Percentiles rank a stretch among this genome's conserved stretches.
Evolutionary conservation across 2,329 filamentous ascomycete species (phyloP).

Genomic region (Boeremia lycopersici): DNA sequence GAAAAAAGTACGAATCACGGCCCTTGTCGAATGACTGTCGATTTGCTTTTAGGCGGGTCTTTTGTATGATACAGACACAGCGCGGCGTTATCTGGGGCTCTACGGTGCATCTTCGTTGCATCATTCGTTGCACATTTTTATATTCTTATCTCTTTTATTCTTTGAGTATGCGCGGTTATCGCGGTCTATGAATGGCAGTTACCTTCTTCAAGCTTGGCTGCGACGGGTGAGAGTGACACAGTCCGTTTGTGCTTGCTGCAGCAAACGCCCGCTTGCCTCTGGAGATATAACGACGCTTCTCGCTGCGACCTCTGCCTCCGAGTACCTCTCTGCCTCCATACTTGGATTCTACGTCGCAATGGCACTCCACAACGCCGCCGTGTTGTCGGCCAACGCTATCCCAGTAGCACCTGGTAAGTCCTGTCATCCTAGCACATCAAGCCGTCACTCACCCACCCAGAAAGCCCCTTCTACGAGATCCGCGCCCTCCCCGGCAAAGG

Average conservation of each 20-base stretch:
- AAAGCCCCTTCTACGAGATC: conserved; percentile 40
- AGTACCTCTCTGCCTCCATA: background rate
- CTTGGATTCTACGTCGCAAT: background rate
- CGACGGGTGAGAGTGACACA: background rate
- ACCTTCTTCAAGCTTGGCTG: background rate
- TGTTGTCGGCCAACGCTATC: background rate
- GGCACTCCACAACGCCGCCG: background rate
- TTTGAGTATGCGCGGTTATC: too few species aligned
- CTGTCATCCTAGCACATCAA: background rate
- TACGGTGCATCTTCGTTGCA: background rate
- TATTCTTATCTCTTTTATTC: too few species aligned
- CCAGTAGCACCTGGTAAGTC: conserved; percentile 2
- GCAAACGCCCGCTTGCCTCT: background rate
- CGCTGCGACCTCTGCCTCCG: too few species aligned
- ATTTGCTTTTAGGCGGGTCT: background rate
- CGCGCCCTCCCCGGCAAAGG: conserved; percentile 47
- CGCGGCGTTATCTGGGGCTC: conserved; percentile 6
- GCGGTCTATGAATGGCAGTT: background rate
- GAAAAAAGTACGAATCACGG: conserved; percentile 13
- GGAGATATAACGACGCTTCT: background rate
- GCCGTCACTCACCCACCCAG: conserved; percentile 2
- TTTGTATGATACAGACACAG: conserved; percentile 4
- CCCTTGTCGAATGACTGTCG: background rate
- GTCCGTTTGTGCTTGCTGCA: background rate
- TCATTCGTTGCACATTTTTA: background rate